phyloP scores from a whole-genome alignment of 371 early-diverging fungal species.

The Mucor irregularis region DNA sequence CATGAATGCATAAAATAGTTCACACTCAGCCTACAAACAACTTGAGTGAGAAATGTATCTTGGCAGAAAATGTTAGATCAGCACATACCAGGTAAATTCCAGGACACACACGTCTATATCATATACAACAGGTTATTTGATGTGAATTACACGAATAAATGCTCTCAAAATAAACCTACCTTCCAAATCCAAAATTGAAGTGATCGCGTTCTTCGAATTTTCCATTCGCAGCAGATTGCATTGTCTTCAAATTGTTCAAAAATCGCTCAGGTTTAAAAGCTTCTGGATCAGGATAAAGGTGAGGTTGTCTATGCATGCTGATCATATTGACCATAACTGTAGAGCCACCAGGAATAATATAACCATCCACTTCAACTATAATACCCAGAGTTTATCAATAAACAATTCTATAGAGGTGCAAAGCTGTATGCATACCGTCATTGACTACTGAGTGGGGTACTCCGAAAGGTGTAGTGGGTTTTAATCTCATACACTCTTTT shows the following conservation, averaged over 20 bases:
- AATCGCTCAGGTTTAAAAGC: conserved; percentile 10
- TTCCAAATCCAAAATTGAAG: conserved; percentile 21
- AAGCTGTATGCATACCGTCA: conserved; percentile 6
- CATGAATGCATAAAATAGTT: background rate
- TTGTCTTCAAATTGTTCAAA: conserved; percentile 1
- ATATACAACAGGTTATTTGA: too few relatives aligned
- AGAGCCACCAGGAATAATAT: conserved; percentile 11
- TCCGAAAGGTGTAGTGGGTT: conserved; percentile 7
- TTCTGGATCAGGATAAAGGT: conserved; percentile 4
- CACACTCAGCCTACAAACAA: conserved; percentile 10
- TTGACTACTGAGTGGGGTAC: conserved; percentile 3
- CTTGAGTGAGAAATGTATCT: too few relatives aligned
- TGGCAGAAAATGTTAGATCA: too few relatives aligned
- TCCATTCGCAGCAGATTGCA: conserved; percentile 12
- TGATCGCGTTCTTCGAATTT: conserved; percentile 6
- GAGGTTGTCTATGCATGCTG: conserved; percentile 6
- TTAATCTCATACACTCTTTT: conserved; percentile 18
- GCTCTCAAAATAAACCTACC: too few relatives aligned
- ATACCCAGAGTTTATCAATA: background rate
- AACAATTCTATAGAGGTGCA: too few relatives aligned
- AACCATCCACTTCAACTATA: conserved; percentile 1
- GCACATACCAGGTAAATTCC: too few relatives aligned
- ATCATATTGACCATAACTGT: conserved; percentile 3
- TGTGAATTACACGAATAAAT: too few relatives aligned
- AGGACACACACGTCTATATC: too few relatives aligned